These are phyloP conservation scores for Flammula alnicola DNA, from an alignment of 1,284 basidiomycete species.

Conservation along the genomic window DNA sequence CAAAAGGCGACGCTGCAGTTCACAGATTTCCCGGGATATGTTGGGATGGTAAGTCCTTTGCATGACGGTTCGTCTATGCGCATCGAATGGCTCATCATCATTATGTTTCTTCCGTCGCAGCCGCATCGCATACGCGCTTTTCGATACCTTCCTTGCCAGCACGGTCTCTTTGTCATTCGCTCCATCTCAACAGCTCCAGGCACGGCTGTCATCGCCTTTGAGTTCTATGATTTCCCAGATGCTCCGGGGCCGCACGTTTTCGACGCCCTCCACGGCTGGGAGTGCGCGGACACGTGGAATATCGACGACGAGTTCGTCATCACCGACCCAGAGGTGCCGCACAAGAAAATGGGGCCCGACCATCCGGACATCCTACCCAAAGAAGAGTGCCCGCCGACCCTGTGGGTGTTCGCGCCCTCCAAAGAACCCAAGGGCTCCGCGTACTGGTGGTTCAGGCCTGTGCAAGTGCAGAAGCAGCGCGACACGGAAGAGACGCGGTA, in stretches of 20 bases:
- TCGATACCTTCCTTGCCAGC: conserved; percentile 58
- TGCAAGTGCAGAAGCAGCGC: conserved; percentile 7
- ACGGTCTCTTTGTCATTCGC: conserved; percentile 61
- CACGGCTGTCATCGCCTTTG: conserved; percentile 30
- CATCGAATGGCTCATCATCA: not conserved
- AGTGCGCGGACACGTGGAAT: conserved; percentile 19
- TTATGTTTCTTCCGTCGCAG: conserved; percentile 27
- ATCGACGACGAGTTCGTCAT: conserved; percentile 48
- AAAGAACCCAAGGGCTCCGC: conserved; percentile 22
- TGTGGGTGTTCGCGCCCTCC: conserved; percentile 27
- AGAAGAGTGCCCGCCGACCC: conserved; percentile 24
- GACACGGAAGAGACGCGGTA: conserved; percentile 6
- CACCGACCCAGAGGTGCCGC: conserved; percentile 49
- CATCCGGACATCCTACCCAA: conserved; percentile 28
- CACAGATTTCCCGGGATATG: conserved; percentile 16
- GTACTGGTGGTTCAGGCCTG: conserved; percentile 27
- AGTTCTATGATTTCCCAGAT: conserved; percentile 37
- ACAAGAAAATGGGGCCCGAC: conserved; percentile 30
- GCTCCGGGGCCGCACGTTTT: conserved; percentile 25
- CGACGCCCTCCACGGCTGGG: conserved; percentile 22
- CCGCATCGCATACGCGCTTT: conserved; percentile 52
- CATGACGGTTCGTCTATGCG: not conserved
- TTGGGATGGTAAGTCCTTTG: conserved; percentile 5
- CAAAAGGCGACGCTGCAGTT: conserved; percentile 12
- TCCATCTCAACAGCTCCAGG: conserved; percentile 34